phyloP scores from a whole-genome alignment of 805 yeast species.

The Sugiyamaella lignohabitans region DNA sequence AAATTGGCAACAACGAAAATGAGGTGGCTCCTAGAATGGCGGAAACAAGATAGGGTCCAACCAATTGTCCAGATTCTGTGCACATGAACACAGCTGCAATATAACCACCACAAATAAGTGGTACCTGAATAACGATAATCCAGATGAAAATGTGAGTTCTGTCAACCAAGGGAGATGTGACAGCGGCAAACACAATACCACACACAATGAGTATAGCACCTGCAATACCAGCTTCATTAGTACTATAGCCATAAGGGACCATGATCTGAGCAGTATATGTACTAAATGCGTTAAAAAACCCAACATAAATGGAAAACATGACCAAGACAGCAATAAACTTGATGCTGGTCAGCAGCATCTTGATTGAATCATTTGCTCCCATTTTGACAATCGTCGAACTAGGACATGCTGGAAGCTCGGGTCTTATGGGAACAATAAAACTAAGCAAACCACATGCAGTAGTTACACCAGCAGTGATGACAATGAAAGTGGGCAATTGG shows the following conservation, averaged over 20 bases:
- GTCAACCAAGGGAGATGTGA: constrained; percentile 29
- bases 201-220: constrained; percentile 30
- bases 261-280: constrained; percentile 29
- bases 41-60: constrained; percentile 29
- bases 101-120: constrained; percentile 27
- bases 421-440: constrained; percentile 22
- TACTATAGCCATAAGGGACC: constrained; percentile 31
- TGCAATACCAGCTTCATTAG: constrained; percentile 30
- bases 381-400: constrained; percentile 27
- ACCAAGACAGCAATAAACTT: constrained; percentile 17
- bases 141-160: constrained; percentile 22
- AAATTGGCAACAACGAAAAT: constrained; percentile 28
- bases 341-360: constrained; percentile 13
- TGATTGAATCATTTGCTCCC: constrained; percentile 20
- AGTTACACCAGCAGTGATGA: constrained; percentile 23
- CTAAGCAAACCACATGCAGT: constrained; percentile 20
- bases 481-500: constrained; percentile 22
- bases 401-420: constrained; percentile 30
- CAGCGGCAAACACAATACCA: constrained; percentile 28
- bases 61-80: constrained; percentile 22
- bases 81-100: constrained; percentile 29
- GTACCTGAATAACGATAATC: constrained; percentile 24
- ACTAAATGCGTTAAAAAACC: constrained; percentile 30
- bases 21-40: constrained; percentile 29
- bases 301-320: constrained; percentile 29